A percentile compares a stretch with the other conserved stretches of the same genome.
Conservation (phyloP, 2,329 filamentous ascomycete genomes). For the Didymella keratinophila region DNA sequence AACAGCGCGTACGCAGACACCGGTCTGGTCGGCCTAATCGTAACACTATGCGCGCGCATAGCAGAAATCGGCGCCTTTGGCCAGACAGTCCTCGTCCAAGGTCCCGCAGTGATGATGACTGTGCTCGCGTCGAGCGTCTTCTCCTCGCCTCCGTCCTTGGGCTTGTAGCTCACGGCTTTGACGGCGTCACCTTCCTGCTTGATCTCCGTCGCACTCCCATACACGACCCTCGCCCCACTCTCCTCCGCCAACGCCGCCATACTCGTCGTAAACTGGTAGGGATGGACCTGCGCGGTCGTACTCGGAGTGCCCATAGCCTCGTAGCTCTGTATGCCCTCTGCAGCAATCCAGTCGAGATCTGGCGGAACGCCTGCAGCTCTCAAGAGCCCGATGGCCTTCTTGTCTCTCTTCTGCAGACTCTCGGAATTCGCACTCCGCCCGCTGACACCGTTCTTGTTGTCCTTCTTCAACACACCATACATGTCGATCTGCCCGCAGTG, state of each 20-base stretch:
- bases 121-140: conserved; percentile 60
- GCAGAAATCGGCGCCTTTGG: conserved; percentile 65
- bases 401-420: conserved; percentile 63
- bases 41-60: conserved; percentile 69
- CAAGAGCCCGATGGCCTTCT: conserved; percentile 59
- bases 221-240: conserved; percentile 64
- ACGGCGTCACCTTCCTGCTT: conserved; percentile 64
- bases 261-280: conserved; percentile 84
- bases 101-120: conserved; percentile 67
- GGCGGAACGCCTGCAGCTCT: conserved; percentile 70
- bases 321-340: conserved; percentile 72
- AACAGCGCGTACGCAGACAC: conserved; percentile 82
- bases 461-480: conserved; percentile 51
- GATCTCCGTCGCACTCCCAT: conserved; percentile 75
- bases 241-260: conserved; percentile 80
- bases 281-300: conserved; percentile 93
- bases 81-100: conserved; percentile 65
- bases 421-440: conserved; percentile 46
- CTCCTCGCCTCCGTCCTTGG: conserved; percentile 57
- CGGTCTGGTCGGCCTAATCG: conserved; percentile 64
- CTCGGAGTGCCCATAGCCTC: conserved; percentile 81
- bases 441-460: conserved; percentile 15
- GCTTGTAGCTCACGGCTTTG: conserved; percentile 68
- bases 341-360: conserved; percentile 85
- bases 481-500: conserved; percentile 74